phyloP scores from a whole-genome alignment of 768 basidiomycete species.

The Pleurotus tuoliensis region DNA sequence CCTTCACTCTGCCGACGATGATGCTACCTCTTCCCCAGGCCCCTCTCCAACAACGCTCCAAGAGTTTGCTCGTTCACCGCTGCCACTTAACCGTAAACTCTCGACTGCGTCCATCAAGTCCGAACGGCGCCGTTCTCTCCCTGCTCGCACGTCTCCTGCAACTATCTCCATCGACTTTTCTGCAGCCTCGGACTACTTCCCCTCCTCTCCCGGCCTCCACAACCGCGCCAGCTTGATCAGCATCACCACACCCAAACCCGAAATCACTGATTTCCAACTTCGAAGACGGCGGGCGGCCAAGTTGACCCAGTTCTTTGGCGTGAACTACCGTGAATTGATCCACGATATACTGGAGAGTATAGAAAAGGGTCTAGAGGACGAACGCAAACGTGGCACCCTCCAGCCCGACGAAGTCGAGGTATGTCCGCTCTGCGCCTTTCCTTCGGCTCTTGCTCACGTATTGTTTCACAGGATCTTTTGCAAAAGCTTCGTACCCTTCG shows the following conservation, averaged over 20 bases:
- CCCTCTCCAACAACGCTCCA: conserved; percentile 18
- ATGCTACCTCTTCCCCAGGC: conserved; percentile 11
- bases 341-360: conserved; percentile 78
- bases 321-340: conserved; percentile 76
- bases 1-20: conserved; percentile 35
- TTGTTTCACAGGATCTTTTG: conserved; percentile 44
- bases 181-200: background rate
- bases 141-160: conserved; percentile 55
- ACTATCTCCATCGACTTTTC: conserved; percentile 52
- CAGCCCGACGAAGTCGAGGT: conserved; percentile 72
- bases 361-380: conserved; percentile 70
- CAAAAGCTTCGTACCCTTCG: conserved; percentile 51
- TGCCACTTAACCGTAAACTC: conserved; percentile 22
- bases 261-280: conserved; percentile 58
- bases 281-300: conserved; percentile 77
- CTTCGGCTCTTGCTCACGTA: conserved; percentile 10
- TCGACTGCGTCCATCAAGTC: conserved; percentile 42
- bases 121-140: conserved; percentile 69
- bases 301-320: conserved; percentile 84
- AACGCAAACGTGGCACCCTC: conserved; percentile 59
- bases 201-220: background rate
- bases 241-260: conserved; percentile 35
- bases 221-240: conserved; percentile 22
- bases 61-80: conserved; percentile 16
- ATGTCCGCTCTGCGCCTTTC: conserved; percentile 19